These are phyloP conservation scores for Aspergillus egyptiacus DNA, from an alignment of 495 filamentous ascomycete species.

Conservation along the genomic window DNA sequence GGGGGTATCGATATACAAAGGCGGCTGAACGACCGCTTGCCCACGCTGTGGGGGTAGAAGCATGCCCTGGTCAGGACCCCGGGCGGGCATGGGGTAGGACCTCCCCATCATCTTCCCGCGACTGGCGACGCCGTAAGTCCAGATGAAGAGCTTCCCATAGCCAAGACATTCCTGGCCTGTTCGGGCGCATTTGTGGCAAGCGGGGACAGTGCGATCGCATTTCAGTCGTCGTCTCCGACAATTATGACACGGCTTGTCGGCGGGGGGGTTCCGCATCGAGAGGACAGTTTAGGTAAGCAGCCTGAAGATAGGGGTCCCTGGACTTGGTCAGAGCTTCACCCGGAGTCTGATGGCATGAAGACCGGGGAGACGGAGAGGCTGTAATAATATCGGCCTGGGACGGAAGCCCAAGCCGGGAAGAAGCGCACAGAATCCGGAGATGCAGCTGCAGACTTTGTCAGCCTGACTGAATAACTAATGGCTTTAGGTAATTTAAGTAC, in stretches of 20 bases:
- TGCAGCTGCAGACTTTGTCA: too few relatives aligned
- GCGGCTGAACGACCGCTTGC: neutral
- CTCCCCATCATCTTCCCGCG: slow-evolving; percentile 14
- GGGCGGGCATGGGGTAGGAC: slow-evolving; percentile 1
- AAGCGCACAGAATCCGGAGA: too few relatives aligned
- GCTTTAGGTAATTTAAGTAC: too few relatives aligned
- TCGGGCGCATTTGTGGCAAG: neutral
- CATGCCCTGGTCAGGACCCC: too few relatives aligned
- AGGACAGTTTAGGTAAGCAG: too few relatives aligned
- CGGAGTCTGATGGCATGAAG: too few relatives aligned
- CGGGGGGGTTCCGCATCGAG: neutral
- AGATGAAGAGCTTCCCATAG: slow-evolving; percentile 6
- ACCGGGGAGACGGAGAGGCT: too few relatives aligned
- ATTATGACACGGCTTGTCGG: slow-evolving; percentile 11
- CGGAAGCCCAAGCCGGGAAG: too few relatives aligned
- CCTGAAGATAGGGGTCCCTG: too few relatives aligned
- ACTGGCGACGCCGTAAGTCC: slow-evolving; percentile 11
- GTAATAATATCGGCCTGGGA: too few relatives aligned
- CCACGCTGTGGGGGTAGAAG: neutral
- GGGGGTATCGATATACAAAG: neutral
- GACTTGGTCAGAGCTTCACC: too few relatives aligned
- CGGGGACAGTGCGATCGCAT: slow-evolving; percentile 15
- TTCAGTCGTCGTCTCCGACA: slow-evolving; percentile 7
- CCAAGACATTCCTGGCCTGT: slow-evolving; percentile 8
- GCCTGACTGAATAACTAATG: too few relatives aligned